A percentile compares a stretch with the other conserved stretches of the same genome.
Conservation (phyloP, 139 green algal species). For the Closterium sp. region DNA sequence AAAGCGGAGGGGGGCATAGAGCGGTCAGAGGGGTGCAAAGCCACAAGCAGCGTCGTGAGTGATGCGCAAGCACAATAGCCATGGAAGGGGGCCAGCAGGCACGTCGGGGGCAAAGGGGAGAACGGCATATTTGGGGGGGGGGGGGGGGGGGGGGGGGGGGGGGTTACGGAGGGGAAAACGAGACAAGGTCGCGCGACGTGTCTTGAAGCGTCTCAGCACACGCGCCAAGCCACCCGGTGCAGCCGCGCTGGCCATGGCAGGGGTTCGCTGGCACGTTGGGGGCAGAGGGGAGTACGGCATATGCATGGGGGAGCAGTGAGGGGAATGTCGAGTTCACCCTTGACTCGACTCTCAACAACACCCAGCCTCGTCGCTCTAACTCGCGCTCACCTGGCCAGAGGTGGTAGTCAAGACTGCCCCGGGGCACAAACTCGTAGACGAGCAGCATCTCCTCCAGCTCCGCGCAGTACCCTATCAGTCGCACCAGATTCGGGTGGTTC, state of each 20-base stretch:
- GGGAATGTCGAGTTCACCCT: too few relatives aligned
- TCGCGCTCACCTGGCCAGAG: conserved; percentile 11
- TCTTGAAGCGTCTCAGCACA: too few relatives aligned
- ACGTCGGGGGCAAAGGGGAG: neutral
- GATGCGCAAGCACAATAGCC: neutral
- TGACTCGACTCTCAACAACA: neutral
- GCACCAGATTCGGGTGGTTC: conserved; percentile 28
- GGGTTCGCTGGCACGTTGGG: neutral
- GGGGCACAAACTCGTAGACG: conserved; percentile 34
- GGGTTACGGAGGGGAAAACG: neutral
- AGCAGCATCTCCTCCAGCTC: conserved; percentile 17
- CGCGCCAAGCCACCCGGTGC: conserved; percentile 1
- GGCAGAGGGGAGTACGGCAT: too few relatives aligned
- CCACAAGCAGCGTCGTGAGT: neutral
- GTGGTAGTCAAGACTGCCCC: conserved; percentile 29
- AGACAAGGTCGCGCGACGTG: neutral
- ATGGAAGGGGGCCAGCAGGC: neutral
- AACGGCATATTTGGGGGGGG: neutral
- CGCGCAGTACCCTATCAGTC: conserved; percentile 32
- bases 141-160: neutral
- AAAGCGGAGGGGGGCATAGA: neutral
- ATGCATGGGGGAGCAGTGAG: too few relatives aligned
- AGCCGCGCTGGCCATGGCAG: conserved; percentile 6
- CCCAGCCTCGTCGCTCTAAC: too few relatives aligned
- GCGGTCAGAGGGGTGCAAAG: conserved; percentile 14